Evolutionary conservation across 805 yeast species (phyloP), one percentile per base, ranked within the genome.

Genomic region (Lipomyces spencermartinsiae): DNA sequence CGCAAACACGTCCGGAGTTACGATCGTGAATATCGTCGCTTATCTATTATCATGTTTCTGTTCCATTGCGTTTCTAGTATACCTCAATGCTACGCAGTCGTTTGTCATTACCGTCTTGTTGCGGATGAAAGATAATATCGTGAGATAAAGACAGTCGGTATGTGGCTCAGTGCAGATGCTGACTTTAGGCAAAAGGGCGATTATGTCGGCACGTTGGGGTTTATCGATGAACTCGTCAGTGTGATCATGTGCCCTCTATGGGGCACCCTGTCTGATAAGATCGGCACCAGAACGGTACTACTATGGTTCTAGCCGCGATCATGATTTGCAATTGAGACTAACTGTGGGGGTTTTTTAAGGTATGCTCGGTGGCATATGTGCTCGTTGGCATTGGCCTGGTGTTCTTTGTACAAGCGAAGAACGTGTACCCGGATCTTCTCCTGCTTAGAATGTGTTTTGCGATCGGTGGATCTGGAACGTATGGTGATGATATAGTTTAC

Each of bases 251-350:
- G 90, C 12, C 93, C 93, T 0, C 76, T 88, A 29, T 78, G 88
- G 70, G 94, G 93, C 2, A 84, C 89, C 0, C 73, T 87, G 34
- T 83, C 86, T 71, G 93, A 89, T 74, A 83, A 84, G 71, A 77
- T 88, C 61, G 92, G 92, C 4, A 80, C 92, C 1, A 82, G 88
- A 65, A 78, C 85, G 31, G 81, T 88, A 49, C 4, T 43, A 19
- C 49, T 43, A 19, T 43, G 10, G 14, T 37, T 37, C 43, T 37
- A 37, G 12, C 43, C 8, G 49, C 49, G 16, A 34, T 31, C 37
- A 55, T 43, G 43, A 19, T 43, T 12, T 19, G 7, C 16, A n/a
- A 12, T 35, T 9, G 6, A 43, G n/a, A 8, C 49, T 43, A 43
- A 43, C n/a, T n/a, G 49, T 9, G 1, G 10, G 19, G 10, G 34